These are phyloP conservation scores for Stachybotrys chartarum DNA, from an alignment of 2,329 filamentous ascomycete genomes.

Conservation along the genomic window DNA sequence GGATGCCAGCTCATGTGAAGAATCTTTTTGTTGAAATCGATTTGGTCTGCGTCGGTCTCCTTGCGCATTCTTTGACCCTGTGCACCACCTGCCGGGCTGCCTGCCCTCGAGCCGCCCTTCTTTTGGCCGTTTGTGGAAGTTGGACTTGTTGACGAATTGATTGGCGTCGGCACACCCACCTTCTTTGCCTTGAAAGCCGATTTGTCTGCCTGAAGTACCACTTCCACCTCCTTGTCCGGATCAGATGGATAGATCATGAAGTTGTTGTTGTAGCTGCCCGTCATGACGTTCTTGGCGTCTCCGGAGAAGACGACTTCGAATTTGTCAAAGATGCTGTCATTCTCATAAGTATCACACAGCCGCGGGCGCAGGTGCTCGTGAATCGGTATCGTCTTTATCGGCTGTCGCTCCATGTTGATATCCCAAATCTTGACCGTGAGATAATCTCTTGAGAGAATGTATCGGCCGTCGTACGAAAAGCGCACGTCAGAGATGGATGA, in stretches of 20 bases:
- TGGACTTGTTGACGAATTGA: conserved; percentile 74
- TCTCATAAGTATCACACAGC: conserved; percentile 97
- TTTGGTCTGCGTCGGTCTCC: conserved; percentile 98
- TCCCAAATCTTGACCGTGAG: conserved; percentile 99
- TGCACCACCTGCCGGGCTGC: conserved; percentile 70
- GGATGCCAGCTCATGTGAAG: conserved; percentile 99
- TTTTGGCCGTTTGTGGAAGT: conserved; percentile 66
- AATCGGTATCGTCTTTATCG: conserved; percentile 97
- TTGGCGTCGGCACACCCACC: conserved; percentile 93
- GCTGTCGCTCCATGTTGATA: conserved; percentile 97
- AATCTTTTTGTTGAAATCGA: conserved; percentile 99
- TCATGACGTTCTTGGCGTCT: conserved; percentile 99
- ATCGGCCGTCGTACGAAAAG: conserved; percentile 92
- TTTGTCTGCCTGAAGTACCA: conserved; percentile 96
- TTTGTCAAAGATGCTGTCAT: conserved; percentile 99
- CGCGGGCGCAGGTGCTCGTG: conserved; percentile 93
- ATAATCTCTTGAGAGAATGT: conserved; percentile 96
- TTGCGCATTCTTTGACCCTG: conserved; percentile 95
- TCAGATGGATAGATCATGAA: conserved; percentile 99
- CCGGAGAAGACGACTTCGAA: conserved; percentile 99
- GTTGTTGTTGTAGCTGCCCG: conserved; percentile 99
- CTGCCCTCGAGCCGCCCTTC: conserved; percentile 82
- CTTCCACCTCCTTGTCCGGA: conserved; percentile 91
- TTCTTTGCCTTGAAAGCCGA: conserved; percentile 99
- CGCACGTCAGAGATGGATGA: conserved; percentile 98